phyloP scores from a whole-genome alignment of 768 basidiomycete genomes.

The Obba rivulosa region DNA sequence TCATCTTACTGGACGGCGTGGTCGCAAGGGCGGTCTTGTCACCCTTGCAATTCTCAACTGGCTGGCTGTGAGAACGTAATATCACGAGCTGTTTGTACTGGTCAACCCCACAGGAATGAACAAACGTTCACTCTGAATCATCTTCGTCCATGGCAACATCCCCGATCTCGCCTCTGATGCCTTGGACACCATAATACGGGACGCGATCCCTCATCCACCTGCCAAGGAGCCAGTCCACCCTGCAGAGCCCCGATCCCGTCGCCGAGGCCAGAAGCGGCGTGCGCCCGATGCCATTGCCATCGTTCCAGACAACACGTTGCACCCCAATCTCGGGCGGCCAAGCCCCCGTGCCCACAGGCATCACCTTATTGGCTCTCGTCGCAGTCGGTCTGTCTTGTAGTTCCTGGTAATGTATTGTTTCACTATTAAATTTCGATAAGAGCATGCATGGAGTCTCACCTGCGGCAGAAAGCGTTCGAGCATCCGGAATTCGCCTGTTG shows the following conservation, averaged over 20 bases:
- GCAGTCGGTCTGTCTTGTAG: slow-evolving; percentile 41
- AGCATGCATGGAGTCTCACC: slow-evolving; percentile 29
- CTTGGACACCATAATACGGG: slow-evolving; percentile 60
- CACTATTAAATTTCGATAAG: too few species aligned
- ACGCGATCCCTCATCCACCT: slow-evolving; percentile 61
- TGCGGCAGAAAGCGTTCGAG: slow-evolving; percentile 81
- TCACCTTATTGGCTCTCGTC: slow-evolving; percentile 30
- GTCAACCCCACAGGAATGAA: too few species aligned
- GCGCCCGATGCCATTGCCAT: slow-evolving; percentile 56
- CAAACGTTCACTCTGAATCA: slow-evolving; percentile 5
- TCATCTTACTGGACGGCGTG: too few species aligned
- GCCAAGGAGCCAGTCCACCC: slow-evolving; percentile 80
- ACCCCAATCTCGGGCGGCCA: slow-evolving; percentile 81
- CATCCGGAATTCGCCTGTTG: slow-evolving; percentile 74
- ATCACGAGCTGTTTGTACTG: too few species aligned
- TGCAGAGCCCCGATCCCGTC: slow-evolving; percentile 79
- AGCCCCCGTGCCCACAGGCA: slow-evolving; percentile 47
- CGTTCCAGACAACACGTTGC: slow-evolving; percentile 80
- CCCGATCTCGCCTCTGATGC: slow-evolving; percentile 51
- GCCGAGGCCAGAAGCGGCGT: slow-evolving; percentile 67
- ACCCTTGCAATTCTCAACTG: too few species aligned
- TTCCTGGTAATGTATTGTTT: slow-evolving; percentile 36
- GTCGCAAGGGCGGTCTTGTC: too few species aligned
- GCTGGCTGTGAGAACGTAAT: too few species aligned
- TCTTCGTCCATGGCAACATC: slow-evolving; percentile 25